Evolutionary conservation across 1,139 yeast genomes (phyloP).

Genomic region (Saccharomyces hybrid): DNA sequence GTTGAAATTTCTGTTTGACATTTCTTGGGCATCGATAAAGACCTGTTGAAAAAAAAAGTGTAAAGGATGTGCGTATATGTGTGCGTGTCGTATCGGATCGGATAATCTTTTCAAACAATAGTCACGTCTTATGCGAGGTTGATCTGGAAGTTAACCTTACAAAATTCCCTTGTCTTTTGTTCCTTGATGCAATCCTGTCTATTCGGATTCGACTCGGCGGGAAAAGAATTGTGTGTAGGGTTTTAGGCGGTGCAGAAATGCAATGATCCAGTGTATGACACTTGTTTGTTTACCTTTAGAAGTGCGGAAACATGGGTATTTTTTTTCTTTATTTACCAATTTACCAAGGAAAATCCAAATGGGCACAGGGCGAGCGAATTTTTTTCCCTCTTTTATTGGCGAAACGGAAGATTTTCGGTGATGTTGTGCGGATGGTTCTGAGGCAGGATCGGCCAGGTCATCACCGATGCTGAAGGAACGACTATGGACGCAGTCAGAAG

Average conservation of each 20-base stretch:
- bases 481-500: neutral
- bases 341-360: neutral
- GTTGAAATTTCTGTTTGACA: conserved; percentile 2
- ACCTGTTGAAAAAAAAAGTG: neutral
- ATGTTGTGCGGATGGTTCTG: neutral
- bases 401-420: neutral
- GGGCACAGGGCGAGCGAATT: conserved; percentile 1
- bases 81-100: neutral
- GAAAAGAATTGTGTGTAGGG: neutral
- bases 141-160: neutral
- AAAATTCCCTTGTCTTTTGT: neutral
- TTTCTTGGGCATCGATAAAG: conserved; percentile 2
- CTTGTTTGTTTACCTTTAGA: neutral
- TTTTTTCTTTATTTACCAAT: neutral
- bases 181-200: neutral
- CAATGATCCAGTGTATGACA: neutral
- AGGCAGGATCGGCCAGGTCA: neutral
- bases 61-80: neutral
- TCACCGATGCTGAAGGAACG: neutral
- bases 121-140: neutral
- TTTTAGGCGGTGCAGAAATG: neutral
- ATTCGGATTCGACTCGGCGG: neutral
- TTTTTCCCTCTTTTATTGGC: neutral
- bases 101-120: neutral
- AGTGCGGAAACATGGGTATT: neutral